phyloP scores from a whole-genome alignment of 208 protist genomes.

The Leishmania aethiopica region DNA sequence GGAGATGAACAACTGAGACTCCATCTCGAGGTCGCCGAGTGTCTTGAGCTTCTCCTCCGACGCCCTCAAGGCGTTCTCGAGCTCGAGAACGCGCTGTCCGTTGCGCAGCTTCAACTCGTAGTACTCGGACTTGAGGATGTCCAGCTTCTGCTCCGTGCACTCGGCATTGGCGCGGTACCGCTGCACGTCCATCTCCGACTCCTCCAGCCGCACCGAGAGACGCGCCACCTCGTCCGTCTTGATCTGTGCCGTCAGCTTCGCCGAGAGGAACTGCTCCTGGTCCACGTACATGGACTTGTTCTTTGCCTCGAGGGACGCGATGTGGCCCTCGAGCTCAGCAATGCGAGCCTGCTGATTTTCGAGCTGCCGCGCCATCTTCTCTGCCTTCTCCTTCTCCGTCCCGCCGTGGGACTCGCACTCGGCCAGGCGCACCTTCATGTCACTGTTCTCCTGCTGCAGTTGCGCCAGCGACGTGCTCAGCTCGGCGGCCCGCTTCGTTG shows the following conservation, averaged over 20 bases:
- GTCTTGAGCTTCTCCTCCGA: slow-evolving; percentile 86
- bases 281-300: slow-evolving; percentile 57
- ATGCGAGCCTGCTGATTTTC: slow-evolving; percentile 52
- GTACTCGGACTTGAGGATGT: slow-evolving; percentile 91
- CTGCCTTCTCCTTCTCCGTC: slow-evolving; percentile 36
- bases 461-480: slow-evolving; percentile 42
- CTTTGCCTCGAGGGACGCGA: slow-evolving; percentile 58
- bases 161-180: slow-evolving; percentile 79
- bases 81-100: slow-evolving; percentile 73
- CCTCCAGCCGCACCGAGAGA: slow-evolving; percentile 74
- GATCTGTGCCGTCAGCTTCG: slow-evolving; percentile 75
- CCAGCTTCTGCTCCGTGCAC: slow-evolving; percentile 89
- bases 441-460: slow-evolving; percentile 55
- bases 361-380: slow-evolving; percentile 34
- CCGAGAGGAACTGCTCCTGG: slow-evolving; percentile 85
- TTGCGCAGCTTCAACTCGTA: slow-evolving; percentile 87
- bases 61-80: slow-evolving; percentile 67
- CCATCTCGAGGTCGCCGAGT: slow-evolving; percentile 81
- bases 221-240: slow-evolving; percentile 86
- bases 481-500: slow-evolving; percentile 62
- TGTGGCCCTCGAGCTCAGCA: slow-evolving; percentile 67
- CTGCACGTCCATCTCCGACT: slow-evolving; percentile 78
- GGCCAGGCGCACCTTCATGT: slow-evolving; percentile 57
- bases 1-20: slow-evolving; percentile 86
- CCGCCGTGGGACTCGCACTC: slow-evolving; percentile 47